Conservation (phyloP, 345 rosid species). For the Viola odorata region DNA sequence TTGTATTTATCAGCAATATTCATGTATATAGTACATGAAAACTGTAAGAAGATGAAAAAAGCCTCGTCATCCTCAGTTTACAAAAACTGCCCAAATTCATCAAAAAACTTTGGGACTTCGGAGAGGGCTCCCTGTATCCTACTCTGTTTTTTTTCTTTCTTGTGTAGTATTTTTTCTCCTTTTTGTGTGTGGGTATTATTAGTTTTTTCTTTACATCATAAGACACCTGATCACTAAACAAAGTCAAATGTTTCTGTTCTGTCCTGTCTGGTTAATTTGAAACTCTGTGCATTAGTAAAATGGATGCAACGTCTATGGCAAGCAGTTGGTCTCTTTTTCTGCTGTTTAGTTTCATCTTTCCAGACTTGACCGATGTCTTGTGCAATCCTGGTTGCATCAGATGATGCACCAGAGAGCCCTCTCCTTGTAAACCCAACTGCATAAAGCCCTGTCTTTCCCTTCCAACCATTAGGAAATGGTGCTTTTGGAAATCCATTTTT, state of each 20-base stretch:
- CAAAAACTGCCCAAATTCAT: slow-evolving; percentile 46
- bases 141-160: slow-evolving; percentile 11
- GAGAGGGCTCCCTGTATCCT: slow-evolving; percentile 47
- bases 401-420: slow-evolving; percentile 79
- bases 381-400: slow-evolving; percentile 63
- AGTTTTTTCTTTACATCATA: slow-evolving; percentile 9
- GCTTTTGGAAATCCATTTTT: slow-evolving; percentile 64
- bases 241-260: slow-evolving; percentile 6
- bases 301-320: slow-evolving; percentile 66
- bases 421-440: slow-evolving; percentile 90
- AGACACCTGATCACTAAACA: too few species aligned
- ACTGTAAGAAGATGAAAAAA: slow-evolving; percentile 10
- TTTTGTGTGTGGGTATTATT: background rate
- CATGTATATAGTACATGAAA: background rate
- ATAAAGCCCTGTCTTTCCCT: slow-evolving; percentile 71
- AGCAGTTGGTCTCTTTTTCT: slow-evolving; percentile 52
- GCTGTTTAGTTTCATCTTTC: slow-evolving; percentile 70
- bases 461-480: slow-evolving; percentile 85
- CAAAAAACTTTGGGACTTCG: slow-evolving; percentile 43
- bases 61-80: slow-evolving; percentile 54
- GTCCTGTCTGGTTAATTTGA: slow-evolving; percentile 8
- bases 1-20: slow-evolving; percentile 4
- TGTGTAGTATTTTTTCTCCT: background rate
- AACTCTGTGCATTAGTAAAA: background rate
- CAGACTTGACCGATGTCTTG: slow-evolving; percentile 63